Evolutionary conservation across 129 eudicot species (phyloP), one percentile per base, ranked within the genome.

Genomic region (Flaveria trinervia): DNA sequence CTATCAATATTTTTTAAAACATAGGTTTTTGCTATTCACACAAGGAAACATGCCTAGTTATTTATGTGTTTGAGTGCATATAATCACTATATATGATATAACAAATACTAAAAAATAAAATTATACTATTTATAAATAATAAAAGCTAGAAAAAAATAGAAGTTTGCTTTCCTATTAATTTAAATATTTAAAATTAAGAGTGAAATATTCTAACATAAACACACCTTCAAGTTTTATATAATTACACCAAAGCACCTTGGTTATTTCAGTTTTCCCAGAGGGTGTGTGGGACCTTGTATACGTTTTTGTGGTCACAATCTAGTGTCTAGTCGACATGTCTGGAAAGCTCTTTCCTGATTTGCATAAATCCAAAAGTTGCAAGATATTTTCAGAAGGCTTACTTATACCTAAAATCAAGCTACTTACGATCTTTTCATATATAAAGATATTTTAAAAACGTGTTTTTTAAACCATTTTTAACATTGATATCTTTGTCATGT

Each of bases 251-350:
- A 17, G 65, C 15, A 22, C 57, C 66, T 61, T 50, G 52, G 70
- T 48, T 17, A 20, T 48, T 71, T 48, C 56, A 48, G 44, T 10
- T 70, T 18, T 70, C 30, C 23, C 3, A 15, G 10, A 7, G 10
- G 49, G 56, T 10, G 52, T 10, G 77, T 79, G 56, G 82, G 82
- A 36, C 82, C 82, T 48, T 61, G 46, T 20, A 61, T 33, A 9
- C 41, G 14, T 55, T 44, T 16, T 3, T 79, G 82, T 79, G 82
- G 82, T 61, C 64, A 57, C 14, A 16, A 22, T 79, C 14, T n/a
- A 61, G 82, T 79, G 25, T 79, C 14, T n/a, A 61, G 82, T 79
- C 77, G 82, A 79, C 77, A 71, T 62, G 66, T 46, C 15, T 79
- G 56, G 77, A 71, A 70, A 78, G 55, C 17, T 26, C 17, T 59